Conservation (phyloP, 805 yeast genomes). For the Sugiyamaella floridensis region DNA sequence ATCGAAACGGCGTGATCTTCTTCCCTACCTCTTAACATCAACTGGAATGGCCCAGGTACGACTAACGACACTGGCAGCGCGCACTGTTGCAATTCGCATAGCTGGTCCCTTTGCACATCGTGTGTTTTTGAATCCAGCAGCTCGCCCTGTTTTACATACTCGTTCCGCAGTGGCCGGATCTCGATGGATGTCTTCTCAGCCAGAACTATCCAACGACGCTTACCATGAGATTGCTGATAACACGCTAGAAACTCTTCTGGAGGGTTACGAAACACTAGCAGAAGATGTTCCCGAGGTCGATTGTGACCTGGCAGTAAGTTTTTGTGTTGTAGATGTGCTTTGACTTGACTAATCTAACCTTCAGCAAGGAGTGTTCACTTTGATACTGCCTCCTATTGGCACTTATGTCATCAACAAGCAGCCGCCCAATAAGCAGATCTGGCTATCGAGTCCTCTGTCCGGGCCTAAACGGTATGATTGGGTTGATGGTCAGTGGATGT, state of each 20-base stretch:
- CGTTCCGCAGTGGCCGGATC: too few species aligned
- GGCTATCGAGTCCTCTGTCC: conserved; percentile 89
- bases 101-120: too few species aligned
- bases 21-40: background rate
- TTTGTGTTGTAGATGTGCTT: background rate
- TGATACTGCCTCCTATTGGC: conserved; percentile 65
- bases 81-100: too few species aligned
- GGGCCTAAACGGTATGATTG: conserved; percentile 86
- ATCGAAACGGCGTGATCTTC: too few species aligned
- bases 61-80: background rate
- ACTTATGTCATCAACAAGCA: conserved; percentile 92
- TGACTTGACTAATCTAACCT: background rate
- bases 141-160: too few species aligned
- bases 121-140: too few species aligned
- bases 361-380: conserved; percentile 75
- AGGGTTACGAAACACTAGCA: conserved; percentile 58
- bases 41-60: background rate
- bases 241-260: conserved; percentile 62
- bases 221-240: conserved; percentile 61
- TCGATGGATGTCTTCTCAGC: conserved; percentile 6
- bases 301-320: conserved; percentile 55
- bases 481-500: conserved; percentile 68
- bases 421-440: conserved; percentile 94
- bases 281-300: conserved; percentile 62
- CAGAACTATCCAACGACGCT: conserved; percentile 28